These are phyloP conservation scores for Metschnikowia matae DNA, from an alignment of 805 yeast species.

Conservation along the genomic window DNA sequence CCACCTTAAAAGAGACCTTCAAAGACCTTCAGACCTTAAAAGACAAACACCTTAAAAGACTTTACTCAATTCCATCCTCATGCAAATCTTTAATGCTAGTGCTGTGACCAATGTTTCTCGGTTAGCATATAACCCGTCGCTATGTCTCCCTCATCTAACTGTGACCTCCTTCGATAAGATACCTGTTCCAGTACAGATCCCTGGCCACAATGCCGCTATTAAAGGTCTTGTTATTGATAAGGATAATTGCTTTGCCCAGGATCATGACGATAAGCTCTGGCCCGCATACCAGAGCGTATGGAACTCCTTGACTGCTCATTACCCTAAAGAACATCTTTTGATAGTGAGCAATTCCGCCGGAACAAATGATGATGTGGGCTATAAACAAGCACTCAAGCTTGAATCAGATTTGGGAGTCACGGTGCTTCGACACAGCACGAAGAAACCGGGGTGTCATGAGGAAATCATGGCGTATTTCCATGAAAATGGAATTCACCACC, in stretches of 20 bases:
- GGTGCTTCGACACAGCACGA: slow-evolving; percentile 66
- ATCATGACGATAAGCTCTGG: slow-evolving; percentile 76
- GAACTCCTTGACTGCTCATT: slow-evolving; percentile 48
- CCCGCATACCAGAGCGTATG: slow-evolving; percentile 60
- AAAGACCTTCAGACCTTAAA: no score
- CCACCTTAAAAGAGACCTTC: no score
- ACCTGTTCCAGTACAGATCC: slow-evolving; percentile 48
- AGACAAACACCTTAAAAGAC: no score
- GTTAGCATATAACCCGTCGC: slow-evolving; percentile 56
- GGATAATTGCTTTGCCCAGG: slow-evolving; percentile 91
- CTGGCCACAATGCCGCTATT: slow-evolving; percentile 34
- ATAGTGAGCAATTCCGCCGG: slow-evolving; percentile 95
- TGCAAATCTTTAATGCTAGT: slow-evolving; percentile 55
- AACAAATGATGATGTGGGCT: slow-evolving; percentile 63
- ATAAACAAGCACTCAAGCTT: slow-evolving; percentile 55
- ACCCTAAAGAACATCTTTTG: slow-evolving; percentile 60
- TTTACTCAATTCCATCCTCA: not conserved
- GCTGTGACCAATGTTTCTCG: slow-evolving; percentile 69
- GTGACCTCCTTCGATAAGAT: slow-evolving; percentile 57
- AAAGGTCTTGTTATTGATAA: slow-evolving; percentile 86
- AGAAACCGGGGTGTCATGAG: slow-evolving; percentile 75
- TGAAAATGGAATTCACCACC: slow-evolving; percentile 44
- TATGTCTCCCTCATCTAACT: slow-evolving; percentile 62
- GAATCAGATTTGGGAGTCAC: slow-evolving; percentile 65
- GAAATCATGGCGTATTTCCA: slow-evolving; percentile 64